Percentiles rank a stretch among this genome's conserved stretches.
phyloP scores from a whole-genome alignment of 345 rosid genomes.

The Pugionium dolabratum region DNA sequence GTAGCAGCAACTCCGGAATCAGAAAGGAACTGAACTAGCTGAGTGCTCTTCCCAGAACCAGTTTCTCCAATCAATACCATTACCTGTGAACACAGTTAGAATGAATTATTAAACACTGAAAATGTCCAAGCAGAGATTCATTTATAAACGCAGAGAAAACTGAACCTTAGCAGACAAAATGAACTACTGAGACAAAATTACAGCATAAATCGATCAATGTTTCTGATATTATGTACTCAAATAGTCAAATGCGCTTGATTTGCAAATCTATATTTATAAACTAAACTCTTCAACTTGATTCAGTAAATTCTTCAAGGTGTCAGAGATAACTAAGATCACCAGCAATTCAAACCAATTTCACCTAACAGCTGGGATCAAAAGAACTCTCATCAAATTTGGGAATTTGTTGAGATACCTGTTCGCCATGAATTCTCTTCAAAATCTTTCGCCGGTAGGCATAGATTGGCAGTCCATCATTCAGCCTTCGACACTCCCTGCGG shows the following conservation, averaged over 20 bases:
- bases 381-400: background rate
- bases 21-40: slow-evolving; percentile 84
- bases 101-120: slow-evolving; percentile 1
- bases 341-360: background rate
- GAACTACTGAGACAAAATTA: slow-evolving; percentile 23
- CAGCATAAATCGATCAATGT: background rate
- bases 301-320: background rate
- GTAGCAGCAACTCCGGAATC: slow-evolving; percentile 69
- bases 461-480: slow-evolving; percentile 76
- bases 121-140: slow-evolving; percentile 13
- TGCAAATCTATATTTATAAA: background rate
- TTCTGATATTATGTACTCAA: background rate
- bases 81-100: slow-evolving; percentile 46
- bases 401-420: slow-evolving; percentile 49
- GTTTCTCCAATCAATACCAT: slow-evolving; percentile 87
- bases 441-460: slow-evolving; percentile 55
- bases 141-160: slow-evolving; percentile 3
- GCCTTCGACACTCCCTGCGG: slow-evolving; percentile 69
- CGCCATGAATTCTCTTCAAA: slow-evolving; percentile 46
- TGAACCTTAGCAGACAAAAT: slow-evolving; percentile 13
- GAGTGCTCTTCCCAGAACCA: slow-evolving; percentile 96
- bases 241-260: background rate
- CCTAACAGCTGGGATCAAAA: slow-evolving; percentile 10
- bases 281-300: background rate
- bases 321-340: background rate